These are phyloP conservation scores for Leptodontidium sp. DNA, from an alignment of 2,329 filamentous ascomycete species.

Conservation along the genomic window DNA sequence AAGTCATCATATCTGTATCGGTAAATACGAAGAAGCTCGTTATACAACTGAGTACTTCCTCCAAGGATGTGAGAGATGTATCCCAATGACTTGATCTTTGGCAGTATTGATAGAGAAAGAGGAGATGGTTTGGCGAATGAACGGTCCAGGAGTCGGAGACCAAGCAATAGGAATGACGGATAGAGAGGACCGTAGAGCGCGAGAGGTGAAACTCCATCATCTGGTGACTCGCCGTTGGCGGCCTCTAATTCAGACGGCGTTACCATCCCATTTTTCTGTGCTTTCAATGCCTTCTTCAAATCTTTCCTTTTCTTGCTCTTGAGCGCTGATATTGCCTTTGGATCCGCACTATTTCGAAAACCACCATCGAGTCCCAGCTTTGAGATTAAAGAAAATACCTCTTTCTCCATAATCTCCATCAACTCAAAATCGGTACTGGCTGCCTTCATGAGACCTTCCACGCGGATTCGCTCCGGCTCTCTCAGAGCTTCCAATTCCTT, in stretches of 20 bases:
- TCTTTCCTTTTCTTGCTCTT: slow-evolving; percentile 26
- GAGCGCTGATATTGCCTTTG: not conserved
- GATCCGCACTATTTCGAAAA: not conserved
- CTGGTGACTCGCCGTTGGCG: slow-evolving; percentile 3
- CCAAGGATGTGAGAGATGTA: slow-evolving; percentile 76
- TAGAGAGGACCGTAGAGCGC: slow-evolving; percentile 71
- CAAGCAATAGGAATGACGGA: slow-evolving; percentile 65
- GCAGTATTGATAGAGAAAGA: slow-evolving; percentile 67
- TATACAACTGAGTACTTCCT: slow-evolving; percentile 74
- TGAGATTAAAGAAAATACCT: slow-evolving; percentile 69
- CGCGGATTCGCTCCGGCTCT: slow-evolving; percentile 56
- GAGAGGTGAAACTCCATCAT: slow-evolving; percentile 46
- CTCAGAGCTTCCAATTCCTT: slow-evolving; percentile 42
- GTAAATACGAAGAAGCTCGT: slow-evolving; percentile 67
- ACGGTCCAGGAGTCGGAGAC: slow-evolving; percentile 63
- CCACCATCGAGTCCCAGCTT: slow-evolving; percentile 60
- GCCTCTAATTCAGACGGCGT: not conserved
- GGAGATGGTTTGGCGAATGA: slow-evolving; percentile 66
- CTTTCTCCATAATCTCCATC: slow-evolving; percentile 71
- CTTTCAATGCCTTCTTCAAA: slow-evolving; percentile 23
- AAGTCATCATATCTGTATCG: slow-evolving; percentile 68
- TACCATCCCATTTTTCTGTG: slow-evolving; percentile 24
- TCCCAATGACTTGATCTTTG: slow-evolving; percentile 72
- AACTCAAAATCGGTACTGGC: slow-evolving; percentile 69
- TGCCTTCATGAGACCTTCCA: slow-evolving; percentile 61